Percentiles rank a stretch among this genome's conserved stretches.
phyloP scores from a whole-genome alignment of 2,329 filamentous ascomycete species.

The Cadophora gregata region DNA sequence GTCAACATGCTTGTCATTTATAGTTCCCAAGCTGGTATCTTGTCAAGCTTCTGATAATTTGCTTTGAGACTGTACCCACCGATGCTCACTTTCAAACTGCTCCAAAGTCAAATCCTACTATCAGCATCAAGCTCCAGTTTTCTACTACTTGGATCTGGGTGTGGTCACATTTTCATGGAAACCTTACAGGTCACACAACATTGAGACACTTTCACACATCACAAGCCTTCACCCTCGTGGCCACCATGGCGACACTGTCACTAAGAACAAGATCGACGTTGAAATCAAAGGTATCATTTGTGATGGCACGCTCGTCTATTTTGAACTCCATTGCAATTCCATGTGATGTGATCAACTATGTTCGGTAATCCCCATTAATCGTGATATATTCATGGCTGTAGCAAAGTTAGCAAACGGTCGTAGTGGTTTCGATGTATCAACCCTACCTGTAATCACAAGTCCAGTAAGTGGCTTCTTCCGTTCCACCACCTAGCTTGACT shows the following conservation, averaged over 20 bases:
- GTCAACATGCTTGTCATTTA: too few species aligned
- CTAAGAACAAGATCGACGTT: neutral
- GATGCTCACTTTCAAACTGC: too few species aligned
- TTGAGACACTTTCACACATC: neutral
- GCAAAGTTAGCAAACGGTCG: constrained; percentile 28
- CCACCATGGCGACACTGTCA: neutral
- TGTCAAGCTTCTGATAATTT: too few species aligned
- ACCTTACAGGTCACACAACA: neutral
- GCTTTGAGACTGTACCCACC: too few species aligned
- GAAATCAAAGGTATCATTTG: neutral
- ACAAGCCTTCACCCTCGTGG: neutral
- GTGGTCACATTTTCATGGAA: too few species aligned
- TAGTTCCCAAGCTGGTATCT: too few species aligned
- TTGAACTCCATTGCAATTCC: neutral
- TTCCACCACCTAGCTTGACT: constrained; percentile 72
- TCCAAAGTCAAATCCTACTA: too few species aligned
- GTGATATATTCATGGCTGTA: constrained; percentile 67
- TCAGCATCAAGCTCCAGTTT: too few species aligned
- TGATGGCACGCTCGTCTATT: neutral
- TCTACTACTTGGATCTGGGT: too few species aligned
- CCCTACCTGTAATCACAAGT: constrained; percentile 87
- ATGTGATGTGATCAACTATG: constrained; percentile 47
- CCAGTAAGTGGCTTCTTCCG: constrained; percentile 76
- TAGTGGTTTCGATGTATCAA: constrained; percentile 32
- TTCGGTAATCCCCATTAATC: constrained; percentile 73